These are phyloP conservation scores for Paramecium bursaria DNA, from an alignment of 73 alveolate species.

Conservation along the genomic window DNA sequence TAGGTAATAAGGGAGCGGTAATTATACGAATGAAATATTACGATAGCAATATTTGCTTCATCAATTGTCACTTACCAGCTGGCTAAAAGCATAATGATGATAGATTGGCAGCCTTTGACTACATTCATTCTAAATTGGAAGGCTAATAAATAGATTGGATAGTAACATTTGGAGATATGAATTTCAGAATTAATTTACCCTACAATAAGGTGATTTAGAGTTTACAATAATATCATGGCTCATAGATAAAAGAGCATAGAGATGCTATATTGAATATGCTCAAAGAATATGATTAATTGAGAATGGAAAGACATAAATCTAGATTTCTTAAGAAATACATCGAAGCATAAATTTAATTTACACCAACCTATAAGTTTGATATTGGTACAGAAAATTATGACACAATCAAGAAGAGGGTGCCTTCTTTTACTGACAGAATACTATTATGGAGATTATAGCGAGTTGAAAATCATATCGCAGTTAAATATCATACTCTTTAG, in stretches of 20 bases:
- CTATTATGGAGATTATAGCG: conserved; percentile 62
- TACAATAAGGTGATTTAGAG: conserved; percentile 70
- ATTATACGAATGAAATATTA: conserved; percentile 78
- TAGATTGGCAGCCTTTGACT: conserved; percentile 84
- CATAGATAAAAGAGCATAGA: conserved; percentile 3
- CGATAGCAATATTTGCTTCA: conserved; percentile 75
- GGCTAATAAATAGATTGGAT: conserved; percentile 81
- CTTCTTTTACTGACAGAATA: conserved; percentile 95
- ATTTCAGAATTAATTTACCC: conserved; percentile 85
- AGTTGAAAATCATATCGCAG: neutral
- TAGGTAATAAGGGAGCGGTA: conserved; percentile 97
- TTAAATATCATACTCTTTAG: conserved; percentile 7
- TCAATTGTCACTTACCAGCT: conserved; percentile 86
- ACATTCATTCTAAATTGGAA: conserved; percentile 77
- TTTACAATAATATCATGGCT: conserved; percentile 61
- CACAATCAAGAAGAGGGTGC: conserved; percentile 85
- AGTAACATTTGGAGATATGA: conserved; percentile 93
- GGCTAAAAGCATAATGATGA: conserved; percentile 87
- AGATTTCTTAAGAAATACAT: conserved; percentile 74
- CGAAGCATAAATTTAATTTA: conserved; percentile 90
- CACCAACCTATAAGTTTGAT: conserved; percentile 92
- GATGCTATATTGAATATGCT: conserved; percentile 68
- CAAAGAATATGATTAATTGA: conserved; percentile 82
- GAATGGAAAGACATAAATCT: conserved; percentile 71
- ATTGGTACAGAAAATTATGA: conserved; percentile 72